These are phyloP conservation scores for Populus simonii DNA, from an alignment of 345 rosid genomes.

Conservation along the genomic window DNA sequence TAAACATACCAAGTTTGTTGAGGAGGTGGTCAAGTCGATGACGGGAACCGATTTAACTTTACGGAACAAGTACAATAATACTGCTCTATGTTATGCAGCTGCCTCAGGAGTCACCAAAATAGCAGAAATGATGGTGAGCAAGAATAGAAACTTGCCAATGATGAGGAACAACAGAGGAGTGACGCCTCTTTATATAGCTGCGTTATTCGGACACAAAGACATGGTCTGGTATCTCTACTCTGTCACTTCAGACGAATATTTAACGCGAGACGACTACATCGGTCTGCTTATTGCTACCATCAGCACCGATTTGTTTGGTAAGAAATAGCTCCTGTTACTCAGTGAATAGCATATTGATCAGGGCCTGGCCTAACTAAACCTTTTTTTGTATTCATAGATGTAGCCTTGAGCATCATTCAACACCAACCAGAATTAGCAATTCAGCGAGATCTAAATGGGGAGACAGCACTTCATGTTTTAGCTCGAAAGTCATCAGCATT, in stretches of 20 bases:
- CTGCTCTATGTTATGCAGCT: constrained; percentile 27
- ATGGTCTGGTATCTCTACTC: constrained; percentile 35
- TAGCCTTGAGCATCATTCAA: constrained; percentile 33
- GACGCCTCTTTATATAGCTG: constrained; percentile 18
- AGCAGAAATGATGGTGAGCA: constrained; percentile 10
- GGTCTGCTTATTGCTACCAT: constrained; percentile 32
- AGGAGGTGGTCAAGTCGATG: constrained; percentile 17
- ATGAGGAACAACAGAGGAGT: constrained; percentile 7
- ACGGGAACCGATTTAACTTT: background rate
- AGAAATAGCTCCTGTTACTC: background rate
- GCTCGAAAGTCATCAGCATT: constrained; percentile 31
- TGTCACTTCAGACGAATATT: constrained; percentile 21
- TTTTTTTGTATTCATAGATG: constrained; percentile 19
- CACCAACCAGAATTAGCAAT: constrained; percentile 34
- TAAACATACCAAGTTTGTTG: constrained; percentile 17
- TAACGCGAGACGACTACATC: constrained; percentile 23
- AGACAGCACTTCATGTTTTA: constrained; percentile 39
- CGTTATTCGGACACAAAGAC: constrained; percentile 9
- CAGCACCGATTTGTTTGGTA: constrained; percentile 29
- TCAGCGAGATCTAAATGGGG: constrained; percentile 27
- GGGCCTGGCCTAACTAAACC: background rate
- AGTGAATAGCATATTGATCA: background rate
- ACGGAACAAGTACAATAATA: constrained; percentile 3
- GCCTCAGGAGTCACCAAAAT: constrained; percentile 16
- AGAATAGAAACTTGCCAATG: background rate